A percentile compares a stretch with the other conserved stretches of the same genome.
phyloP scores from a whole-genome alignment of 2,329 filamentous ascomycete species.

The Xylaria hypoxylon region DNA sequence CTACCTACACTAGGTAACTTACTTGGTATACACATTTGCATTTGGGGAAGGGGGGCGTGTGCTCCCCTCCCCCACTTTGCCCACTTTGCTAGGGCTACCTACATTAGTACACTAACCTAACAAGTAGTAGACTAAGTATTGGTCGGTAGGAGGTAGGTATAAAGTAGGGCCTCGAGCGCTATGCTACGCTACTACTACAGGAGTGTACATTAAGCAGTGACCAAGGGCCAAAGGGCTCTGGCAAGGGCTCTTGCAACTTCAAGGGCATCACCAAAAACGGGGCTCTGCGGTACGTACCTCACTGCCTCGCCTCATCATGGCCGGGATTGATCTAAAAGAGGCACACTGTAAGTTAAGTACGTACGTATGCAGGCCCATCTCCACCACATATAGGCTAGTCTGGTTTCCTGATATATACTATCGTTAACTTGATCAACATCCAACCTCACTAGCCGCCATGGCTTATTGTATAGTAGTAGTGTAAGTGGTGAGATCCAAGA shows the following conservation, averaged over 20 bases:
- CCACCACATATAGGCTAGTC: slow-evolving; percentile 7
- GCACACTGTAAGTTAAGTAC: slow-evolving; percentile 18
- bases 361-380: neutral
- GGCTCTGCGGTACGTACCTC: slow-evolving; percentile 23
- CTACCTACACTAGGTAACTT: neutral
- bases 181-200: neutral
- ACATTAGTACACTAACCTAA: neutral
- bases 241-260: no score
- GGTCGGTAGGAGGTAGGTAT: neutral
- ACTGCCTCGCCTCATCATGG: slow-evolving; percentile 27
- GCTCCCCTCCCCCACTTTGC: slow-evolving; percentile 5
- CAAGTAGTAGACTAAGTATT: no score
- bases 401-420: slow-evolving; percentile 5
- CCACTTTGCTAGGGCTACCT: slow-evolving; percentile 14
- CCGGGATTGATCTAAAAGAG: slow-evolving; percentile 23
- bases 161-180: slow-evolving; percentile 6
- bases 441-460: slow-evolving; percentile 13
- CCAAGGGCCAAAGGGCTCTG: no score
- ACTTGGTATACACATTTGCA: no score
- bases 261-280: no score
- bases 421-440: slow-evolving; percentile 24
- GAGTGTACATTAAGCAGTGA: neutral
- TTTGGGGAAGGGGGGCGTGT: no score
- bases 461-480: slow-evolving; percentile 11
- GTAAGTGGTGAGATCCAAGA: no score